Base-by-base conservation (phyloP, 2,329 filamentous ascomycete species). In the Fusarium cicatricum region DNA sequence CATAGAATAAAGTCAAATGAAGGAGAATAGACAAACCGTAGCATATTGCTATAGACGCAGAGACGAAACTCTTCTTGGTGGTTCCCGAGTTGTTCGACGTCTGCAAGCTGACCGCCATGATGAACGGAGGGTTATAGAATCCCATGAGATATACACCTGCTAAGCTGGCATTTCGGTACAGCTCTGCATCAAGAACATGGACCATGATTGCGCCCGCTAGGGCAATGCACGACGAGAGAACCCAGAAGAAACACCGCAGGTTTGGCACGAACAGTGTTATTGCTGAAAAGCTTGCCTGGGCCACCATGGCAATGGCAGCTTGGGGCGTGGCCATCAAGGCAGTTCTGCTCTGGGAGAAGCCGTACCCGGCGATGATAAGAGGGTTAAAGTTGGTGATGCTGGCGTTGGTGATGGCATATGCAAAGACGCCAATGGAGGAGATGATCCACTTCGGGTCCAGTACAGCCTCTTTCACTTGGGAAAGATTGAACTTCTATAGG, bases 321-420 rank as follows among this genome's bases (percentile, higher is more conserved):
- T 74, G 71, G 0, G 72, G 72, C 0, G 71, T 72, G 0, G 71
- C 69, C 68, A 73, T 70, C 0, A 73, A 45, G 1, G 70, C 69
- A 0, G 70, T 72, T 16, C 67, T 69, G 0, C 61, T 64, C 33
- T 64, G 59, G 5, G 57, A 67, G 41, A 72, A 74, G 0, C 73
- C 73, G n/a, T 70, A 74, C 58, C 85, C 85, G 55, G 88, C 87
- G 29, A 87, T 76, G 58, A 90, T 86, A 33, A 86, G 76, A 41
- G 84, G 75, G 61, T 79, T 78, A 64, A 86, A 79, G 66, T 86
- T 80, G 71, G 90, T 89, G 67, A 90, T 83, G 69, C 89, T 88
- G 47, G 86, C 85, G 57, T 90, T 86, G 41, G 87, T 86, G 17
- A 90, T 78, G 15, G 88, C 87, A 64, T 88, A 83, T 72, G 85